phyloP scores from a whole-genome alignment of 176 grass and related monocot species.

The Saccharum officinarum region DNA sequence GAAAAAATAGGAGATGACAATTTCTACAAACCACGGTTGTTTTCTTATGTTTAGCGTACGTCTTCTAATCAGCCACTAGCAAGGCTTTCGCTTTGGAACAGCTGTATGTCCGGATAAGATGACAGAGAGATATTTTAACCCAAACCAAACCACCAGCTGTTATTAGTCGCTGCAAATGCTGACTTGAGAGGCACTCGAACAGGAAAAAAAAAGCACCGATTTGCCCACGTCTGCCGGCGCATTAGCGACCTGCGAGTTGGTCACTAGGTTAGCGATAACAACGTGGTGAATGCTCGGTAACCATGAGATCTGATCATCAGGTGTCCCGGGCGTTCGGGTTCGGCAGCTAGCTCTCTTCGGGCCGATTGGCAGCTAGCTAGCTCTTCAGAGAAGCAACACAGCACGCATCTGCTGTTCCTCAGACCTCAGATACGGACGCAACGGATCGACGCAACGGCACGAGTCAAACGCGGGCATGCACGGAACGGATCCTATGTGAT shows the following conservation, averaged over 20 bases:
- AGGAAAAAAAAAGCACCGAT: neutral
- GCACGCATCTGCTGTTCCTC: neutral
- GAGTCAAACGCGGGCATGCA: conserved; percentile 29
- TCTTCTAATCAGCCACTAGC: neutral
- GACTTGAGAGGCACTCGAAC: conserved; percentile 13
- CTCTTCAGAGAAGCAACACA: neutral
- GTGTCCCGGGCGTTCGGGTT: neutral
- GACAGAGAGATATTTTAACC: neutral
- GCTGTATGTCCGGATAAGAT: neutral
- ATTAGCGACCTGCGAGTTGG: neutral
- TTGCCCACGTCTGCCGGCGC: neutral
- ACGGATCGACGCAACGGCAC: neutral
- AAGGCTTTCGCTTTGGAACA: neutral
- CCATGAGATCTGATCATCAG: neutral
- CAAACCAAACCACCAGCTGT: neutral
- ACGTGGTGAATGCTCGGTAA: neutral
- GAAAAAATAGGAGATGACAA: neutral
- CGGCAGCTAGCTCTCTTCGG: neutral
- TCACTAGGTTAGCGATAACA: neutral
- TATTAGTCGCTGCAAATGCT: conserved; percentile 1
- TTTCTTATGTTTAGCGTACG: neutral
- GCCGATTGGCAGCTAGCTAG: conserved; percentile 15
- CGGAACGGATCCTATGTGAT: conserved; percentile 41
- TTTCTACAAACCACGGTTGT: neutral
- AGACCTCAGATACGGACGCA: conserved; percentile 13